Conservation (phyloP, 2,329 filamentous ascomycete genomes). For the Diatrype stigma region DNA sequence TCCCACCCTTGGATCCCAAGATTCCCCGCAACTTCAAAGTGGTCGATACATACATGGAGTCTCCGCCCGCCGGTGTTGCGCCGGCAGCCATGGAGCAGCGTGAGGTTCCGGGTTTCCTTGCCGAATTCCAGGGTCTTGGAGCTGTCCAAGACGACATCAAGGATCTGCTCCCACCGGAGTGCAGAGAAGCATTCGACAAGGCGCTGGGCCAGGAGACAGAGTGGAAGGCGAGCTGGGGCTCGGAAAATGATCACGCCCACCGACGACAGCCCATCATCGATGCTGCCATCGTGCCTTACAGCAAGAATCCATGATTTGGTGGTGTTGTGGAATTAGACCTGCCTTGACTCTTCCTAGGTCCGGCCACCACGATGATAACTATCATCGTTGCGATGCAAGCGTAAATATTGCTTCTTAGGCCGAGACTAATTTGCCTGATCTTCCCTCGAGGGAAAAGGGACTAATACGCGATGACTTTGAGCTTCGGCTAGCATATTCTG, state of each 20-base stretch:
- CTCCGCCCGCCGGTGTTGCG: slow-evolving; percentile 43
- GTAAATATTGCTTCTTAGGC: too few relatives aligned
- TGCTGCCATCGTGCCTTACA: slow-evolving; percentile 60
- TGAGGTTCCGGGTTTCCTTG: slow-evolving; percentile 43
- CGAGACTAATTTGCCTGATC: too few relatives aligned
- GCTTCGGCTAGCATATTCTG: too few relatives aligned
- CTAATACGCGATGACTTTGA: too few relatives aligned
- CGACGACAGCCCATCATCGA: slow-evolving; percentile 55
- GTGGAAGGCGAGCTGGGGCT: slow-evolving; percentile 74
- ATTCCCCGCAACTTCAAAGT: slow-evolving; percentile 55
- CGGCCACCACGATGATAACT: too few relatives aligned
- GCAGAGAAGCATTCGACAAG: slow-evolving; percentile 66
- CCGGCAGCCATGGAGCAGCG: slow-evolving; percentile 40
- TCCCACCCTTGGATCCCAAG: slow-evolving; percentile 44
- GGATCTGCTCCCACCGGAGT: slow-evolving; percentile 64
- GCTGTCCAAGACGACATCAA: slow-evolving; percentile 62
- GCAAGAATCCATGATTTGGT: slow-evolving; percentile 27
- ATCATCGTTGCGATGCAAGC: too few relatives aligned
- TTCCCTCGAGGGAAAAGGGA: too few relatives aligned
- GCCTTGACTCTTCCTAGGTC: too few relatives aligned
- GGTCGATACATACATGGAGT: slow-evolving; percentile 51
- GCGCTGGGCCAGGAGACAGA: slow-evolving; percentile 60
- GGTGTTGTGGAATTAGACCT: neutral
- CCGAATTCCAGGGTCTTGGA: slow-evolving; percentile 57
- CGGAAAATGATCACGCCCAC: slow-evolving; percentile 56